Percentiles rank a stretch among this genome's conserved stretches.
phyloP scores from a whole-genome alignment of 1,139 yeast species.

The Diutina rugosa region DNA sequence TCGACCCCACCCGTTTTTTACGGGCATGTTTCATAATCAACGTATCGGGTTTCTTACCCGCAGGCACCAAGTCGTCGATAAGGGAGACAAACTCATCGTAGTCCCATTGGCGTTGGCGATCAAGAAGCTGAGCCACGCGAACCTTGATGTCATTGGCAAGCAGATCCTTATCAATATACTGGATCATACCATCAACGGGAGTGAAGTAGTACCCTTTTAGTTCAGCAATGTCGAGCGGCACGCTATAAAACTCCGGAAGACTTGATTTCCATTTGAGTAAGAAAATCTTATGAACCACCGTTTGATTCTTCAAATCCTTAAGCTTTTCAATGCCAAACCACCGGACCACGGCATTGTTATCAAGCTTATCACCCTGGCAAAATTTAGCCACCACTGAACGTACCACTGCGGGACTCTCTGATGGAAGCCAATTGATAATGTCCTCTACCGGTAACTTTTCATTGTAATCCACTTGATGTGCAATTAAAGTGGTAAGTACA shows the following conservation, averaged over 20 bases:
- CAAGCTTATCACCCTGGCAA: constrained; percentile 15
- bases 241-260: constrained; percentile 52
- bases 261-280: constrained; percentile 49
- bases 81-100: constrained; percentile 63
- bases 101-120: constrained; percentile 53
- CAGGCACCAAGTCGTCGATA: constrained; percentile 40
- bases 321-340: constrained; percentile 55
- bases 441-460: constrained; percentile 4
- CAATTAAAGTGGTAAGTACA: constrained; percentile 37
- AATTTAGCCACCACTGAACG: constrained; percentile 36
- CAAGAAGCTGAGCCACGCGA: constrained; percentile 52
- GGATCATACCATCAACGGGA: constrained; percentile 31
- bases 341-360: constrained; percentile 27
- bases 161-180: constrained; percentile 33
- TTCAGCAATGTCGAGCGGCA: constrained; percentile 37
- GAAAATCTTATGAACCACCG: constrained; percentile 32
- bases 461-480: constrained; percentile 7
- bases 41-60: constrained; percentile 50
- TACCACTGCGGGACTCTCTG: constrained; percentile 19
- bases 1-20: constrained; percentile 43
- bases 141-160: constrained; percentile 39
- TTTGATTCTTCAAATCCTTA: constrained; percentile 15
- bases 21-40: constrained; percentile 68
- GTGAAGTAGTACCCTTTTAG: constrained; percentile 43
- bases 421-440: constrained; percentile 10